A percentile compares a stretch with the other conserved stretches of the same genome.
Evolutionary conservation across 2,329 filamentous ascomycete genomes (phyloP).

Genomic region (Fusarium gaditjirri): DNA sequence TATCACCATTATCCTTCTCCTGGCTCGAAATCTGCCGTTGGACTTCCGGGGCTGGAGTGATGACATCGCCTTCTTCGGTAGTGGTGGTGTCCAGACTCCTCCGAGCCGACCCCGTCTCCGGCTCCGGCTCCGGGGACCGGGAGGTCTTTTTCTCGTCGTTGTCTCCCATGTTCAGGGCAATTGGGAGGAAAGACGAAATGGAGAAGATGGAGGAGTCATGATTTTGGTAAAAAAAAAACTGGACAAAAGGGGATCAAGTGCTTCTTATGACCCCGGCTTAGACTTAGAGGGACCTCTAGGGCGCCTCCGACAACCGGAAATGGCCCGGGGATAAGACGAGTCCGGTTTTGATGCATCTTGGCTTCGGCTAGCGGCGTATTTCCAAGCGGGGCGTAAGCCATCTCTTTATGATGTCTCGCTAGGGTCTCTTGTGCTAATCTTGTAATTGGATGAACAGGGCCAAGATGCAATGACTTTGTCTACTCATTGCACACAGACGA

Average conservation of each 20-base stretch:
- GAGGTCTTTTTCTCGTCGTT: constrained; percentile 36
- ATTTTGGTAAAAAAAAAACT: constrained; percentile 11
- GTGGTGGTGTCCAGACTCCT: constrained; percentile 36
- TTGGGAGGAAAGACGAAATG: not conserved
- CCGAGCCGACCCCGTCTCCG: constrained; percentile 11
- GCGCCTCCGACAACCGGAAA: constrained; percentile 33
- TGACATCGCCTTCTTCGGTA: constrained; percentile 37
- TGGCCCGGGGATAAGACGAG: constrained; percentile 39
- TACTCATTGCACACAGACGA: not conserved
- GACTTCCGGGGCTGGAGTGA: constrained; percentile 22
- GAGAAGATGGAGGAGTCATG: constrained; percentile 17
- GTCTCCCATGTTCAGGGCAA: constrained; percentile 11
- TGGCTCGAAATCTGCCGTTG: constrained; percentile 7
- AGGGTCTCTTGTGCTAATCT: not conserved
- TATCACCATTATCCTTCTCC: constrained; percentile 21
- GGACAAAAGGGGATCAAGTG: constrained; percentile 16
- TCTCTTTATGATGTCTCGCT: not conserved
- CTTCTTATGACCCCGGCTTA: constrained; percentile 30
- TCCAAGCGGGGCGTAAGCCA: constrained; percentile 16
- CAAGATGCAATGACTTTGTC: not conserved
- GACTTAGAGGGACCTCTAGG: constrained; percentile 15
- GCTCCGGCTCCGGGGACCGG: constrained; percentile 16
- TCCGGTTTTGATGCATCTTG: constrained; percentile 11
- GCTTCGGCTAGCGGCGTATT: constrained; percentile 36
- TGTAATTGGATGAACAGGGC: not conserved